Percentiles rank a stretch among this genome's conserved stretches.
These are phyloP conservation scores for Rugonectria rugulosa DNA, from an alignment of 2,329 filamentous ascomycete species.

Conservation along the genomic window DNA sequence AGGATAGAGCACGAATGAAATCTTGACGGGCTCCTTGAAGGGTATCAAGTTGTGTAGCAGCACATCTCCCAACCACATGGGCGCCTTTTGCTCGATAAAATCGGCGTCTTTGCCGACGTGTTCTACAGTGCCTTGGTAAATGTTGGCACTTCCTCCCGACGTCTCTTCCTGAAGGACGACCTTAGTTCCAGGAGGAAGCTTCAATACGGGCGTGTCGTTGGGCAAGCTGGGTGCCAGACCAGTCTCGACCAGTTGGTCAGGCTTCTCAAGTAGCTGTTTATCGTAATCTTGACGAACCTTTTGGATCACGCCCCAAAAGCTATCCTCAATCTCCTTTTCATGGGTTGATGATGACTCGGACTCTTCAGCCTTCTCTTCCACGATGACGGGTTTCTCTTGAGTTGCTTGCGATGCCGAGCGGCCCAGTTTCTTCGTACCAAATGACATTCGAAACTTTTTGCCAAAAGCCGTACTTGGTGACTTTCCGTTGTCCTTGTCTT, in stretches of 20 bases:
- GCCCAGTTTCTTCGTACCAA: constrained; percentile 84
- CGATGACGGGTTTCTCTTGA: constrained; percentile 73
- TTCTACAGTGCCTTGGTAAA: constrained; percentile 89
- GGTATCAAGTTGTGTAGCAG: constrained; percentile 84
- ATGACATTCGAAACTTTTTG: constrained; percentile 86
- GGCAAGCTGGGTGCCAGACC: constrained; percentile 73
- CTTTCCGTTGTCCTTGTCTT: constrained; percentile 65
- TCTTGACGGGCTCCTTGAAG: constrained; percentile 90
- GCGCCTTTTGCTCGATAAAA: constrained; percentile 83
- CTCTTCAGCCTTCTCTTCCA: constrained; percentile 80
- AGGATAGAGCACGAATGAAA: constrained; percentile 91
- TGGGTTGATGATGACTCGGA: constrained; percentile 69
- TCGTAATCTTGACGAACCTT: constrained; percentile 78
- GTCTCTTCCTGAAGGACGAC: constrained; percentile 76
- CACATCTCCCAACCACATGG: constrained; percentile 91
- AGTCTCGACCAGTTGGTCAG: constrained; percentile 64
- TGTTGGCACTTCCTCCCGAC: constrained; percentile 74
- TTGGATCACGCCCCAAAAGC: constrained; percentile 75
- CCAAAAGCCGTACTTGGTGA: constrained; percentile 72
- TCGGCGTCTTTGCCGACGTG: constrained; percentile 80
- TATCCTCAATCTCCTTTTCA: constrained; percentile 79
- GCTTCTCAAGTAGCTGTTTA: constrained; percentile 65
- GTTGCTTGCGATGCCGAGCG: constrained; percentile 67
- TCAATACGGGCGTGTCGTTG: constrained; percentile 78
- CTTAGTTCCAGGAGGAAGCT: constrained; percentile 71